Evolutionary conservation across 2,329 filamentous ascomycete genomes (phyloP).

Genomic region (Fusarium neocosmosporiellum): DNA sequence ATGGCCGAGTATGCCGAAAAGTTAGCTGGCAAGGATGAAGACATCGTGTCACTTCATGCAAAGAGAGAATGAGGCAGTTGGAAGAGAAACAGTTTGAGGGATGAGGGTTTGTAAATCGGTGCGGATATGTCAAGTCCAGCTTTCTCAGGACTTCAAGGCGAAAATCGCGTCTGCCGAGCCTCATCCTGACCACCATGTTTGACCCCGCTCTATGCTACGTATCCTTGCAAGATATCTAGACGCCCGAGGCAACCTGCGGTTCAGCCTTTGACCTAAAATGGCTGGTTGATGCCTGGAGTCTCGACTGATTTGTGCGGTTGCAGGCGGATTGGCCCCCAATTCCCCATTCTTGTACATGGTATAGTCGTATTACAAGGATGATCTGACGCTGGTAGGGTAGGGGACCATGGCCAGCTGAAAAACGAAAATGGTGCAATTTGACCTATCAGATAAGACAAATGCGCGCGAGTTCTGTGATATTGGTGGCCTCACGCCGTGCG

Average conservation of each 20-base stretch:
- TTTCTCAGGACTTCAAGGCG: neutral
- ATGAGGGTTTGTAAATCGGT: neutral
- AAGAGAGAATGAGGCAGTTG: neutral
- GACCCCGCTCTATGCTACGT: neutral
- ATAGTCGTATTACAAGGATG: neutral
- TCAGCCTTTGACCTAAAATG: no score
- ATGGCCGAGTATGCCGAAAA: neutral
- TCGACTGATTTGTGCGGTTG: neutral
- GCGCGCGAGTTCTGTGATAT: neutral
- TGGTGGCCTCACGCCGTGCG: neutral
- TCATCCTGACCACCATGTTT: neutral
- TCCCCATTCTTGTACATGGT: neutral
- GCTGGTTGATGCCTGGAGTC: neutral
- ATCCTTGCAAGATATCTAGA: neutral
- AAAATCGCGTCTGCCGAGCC: neutral
- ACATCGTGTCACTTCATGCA: neutral
- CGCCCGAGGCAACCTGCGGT: neutral
- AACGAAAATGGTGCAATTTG: neutral
- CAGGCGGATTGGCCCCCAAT: neutral
- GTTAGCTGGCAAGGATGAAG: neutral
- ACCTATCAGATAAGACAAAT: neutral
- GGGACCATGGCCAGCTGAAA: neutral
- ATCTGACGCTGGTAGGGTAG: neutral
- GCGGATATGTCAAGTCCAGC: neutral
- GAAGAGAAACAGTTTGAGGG: neutral